phyloP scores from a whole-genome alignment of 1,139 yeast species.

The Pichia sp. region DNA sequence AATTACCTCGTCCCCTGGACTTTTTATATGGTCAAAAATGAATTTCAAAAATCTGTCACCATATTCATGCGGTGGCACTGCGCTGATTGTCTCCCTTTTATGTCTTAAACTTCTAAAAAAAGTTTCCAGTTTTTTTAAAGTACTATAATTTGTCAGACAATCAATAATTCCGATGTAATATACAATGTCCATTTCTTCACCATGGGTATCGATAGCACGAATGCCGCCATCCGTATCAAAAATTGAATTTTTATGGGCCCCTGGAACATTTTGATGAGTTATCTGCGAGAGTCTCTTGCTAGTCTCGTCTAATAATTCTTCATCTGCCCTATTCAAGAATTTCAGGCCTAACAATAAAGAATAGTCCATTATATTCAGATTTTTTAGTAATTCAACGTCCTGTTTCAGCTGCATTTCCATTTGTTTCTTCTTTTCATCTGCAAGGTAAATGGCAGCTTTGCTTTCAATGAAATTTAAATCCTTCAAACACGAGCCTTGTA shows the following conservation, averaged over 20 bases:
- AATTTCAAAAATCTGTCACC: conserved; percentile 81
- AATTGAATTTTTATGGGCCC: conserved; percentile 15
- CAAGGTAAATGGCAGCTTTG: conserved; percentile 59
- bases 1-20: conserved; percentile 10
- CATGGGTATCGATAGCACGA: conserved; percentile 61
- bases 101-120: conserved; percentile 76
- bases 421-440: conserved; percentile 58
- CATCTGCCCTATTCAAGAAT: conserved; percentile 38
- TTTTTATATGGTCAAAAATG: conserved; percentile 40
- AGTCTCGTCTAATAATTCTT: conserved; percentile 23
- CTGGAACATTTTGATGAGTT: conserved; percentile 27
- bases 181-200: conserved; percentile 62
- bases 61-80: conserved; percentile 86
- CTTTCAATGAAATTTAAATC: conserved; percentile 84
- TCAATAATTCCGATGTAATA: conserved; percentile 96
- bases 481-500: conserved; percentile 51
- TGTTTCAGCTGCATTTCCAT: conserved; percentile 66
- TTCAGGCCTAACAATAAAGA: conserved; percentile 85
- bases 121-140: conserved; percentile 77
- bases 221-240: conserved; percentile 63
- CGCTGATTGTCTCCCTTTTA: conserved; percentile 68
- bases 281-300: conserved; percentile 22
- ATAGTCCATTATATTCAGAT: conserved; percentile 90
- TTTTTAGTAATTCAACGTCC: conserved; percentile 70
- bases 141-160: conserved; percentile 80